phyloP scores from a whole-genome alignment of 768 basidiomycete genomes.

The Macrolepiota albuminosa region DNA sequence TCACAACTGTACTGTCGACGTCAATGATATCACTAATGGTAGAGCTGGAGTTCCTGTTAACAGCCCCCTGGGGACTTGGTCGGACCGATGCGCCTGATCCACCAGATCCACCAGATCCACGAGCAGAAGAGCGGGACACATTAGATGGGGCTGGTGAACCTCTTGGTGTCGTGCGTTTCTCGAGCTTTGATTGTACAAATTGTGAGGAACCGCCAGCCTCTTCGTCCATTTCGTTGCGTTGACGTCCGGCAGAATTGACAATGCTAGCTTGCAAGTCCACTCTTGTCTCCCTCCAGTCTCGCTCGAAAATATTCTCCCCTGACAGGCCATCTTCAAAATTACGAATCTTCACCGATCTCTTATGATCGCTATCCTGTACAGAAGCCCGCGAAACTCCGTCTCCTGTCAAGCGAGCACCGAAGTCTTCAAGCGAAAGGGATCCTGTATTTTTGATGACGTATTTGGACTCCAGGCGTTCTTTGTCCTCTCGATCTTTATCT shows the following conservation, averaged over 20 bases:
- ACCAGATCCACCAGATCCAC: constrained; percentile 47
- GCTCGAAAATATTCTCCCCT: constrained; percentile 58
- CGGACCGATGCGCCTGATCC: constrained; percentile 49
- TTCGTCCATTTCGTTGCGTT: constrained; percentile 20
- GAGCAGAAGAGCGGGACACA: constrained; percentile 38
- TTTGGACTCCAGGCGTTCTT: constrained; percentile 28
- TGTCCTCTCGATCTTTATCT: constrained; percentile 35
- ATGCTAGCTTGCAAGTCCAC: constrained; percentile 34
- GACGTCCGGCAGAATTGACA: constrained; percentile 13
- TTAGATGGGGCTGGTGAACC: constrained; percentile 40
- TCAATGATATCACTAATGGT: constrained; percentile 40
- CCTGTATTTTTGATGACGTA: constrained; percentile 56
- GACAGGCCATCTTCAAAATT: constrained; percentile 63
- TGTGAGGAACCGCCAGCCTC: constrained; percentile 16
- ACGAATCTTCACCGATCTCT: constrained; percentile 41
- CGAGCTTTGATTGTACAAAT: constrained; percentile 13
- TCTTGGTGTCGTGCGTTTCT: constrained; percentile 24
- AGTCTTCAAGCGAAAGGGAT: constrained; percentile 69
- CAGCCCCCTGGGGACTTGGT: constrained; percentile 45
- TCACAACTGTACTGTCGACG: constrained; percentile 30
- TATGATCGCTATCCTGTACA: constrained; percentile 25
- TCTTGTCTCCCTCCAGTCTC: constrained; percentile 77
- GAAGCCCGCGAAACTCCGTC: constrained; percentile 41
- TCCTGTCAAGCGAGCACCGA: constrained; percentile 60
- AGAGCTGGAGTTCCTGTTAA: constrained; percentile 38